These are phyloP conservation scores for Fusarium sp. DNA, from an alignment of 2,329 filamentous ascomycete species.

Conservation along the genomic window DNA sequence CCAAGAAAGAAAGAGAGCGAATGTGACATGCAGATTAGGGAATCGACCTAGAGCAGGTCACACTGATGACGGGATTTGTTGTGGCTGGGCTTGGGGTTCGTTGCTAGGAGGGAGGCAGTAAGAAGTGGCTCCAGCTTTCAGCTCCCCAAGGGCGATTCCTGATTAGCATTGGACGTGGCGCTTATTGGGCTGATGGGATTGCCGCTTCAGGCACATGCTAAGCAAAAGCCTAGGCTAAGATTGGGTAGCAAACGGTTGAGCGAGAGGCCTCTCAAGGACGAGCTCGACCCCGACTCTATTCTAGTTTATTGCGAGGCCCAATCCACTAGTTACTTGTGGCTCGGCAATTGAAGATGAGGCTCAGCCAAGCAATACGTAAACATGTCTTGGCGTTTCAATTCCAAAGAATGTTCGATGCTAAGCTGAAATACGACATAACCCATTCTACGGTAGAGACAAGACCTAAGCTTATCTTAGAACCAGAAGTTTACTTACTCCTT, in stretches of 20 bases:
- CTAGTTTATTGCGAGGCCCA: conserved; percentile 3
- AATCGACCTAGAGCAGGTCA: conserved; percentile 26
- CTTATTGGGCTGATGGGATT: conserved; percentile 6
- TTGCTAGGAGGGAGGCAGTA: neutral
- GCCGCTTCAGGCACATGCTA: conserved; percentile 19
- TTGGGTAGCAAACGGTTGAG: conserved; percentile 8
- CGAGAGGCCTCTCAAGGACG: conserved; percentile 27
- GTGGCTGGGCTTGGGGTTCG: conserved; percentile 31
- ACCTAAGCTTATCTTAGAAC: neutral
- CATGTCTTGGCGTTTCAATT: conserved; percentile 2
- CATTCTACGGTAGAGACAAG: neutral
- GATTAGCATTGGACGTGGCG: conserved; percentile 4
- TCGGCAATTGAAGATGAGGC: conserved; percentile 12
- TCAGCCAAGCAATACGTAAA: conserved; percentile 7
- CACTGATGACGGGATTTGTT: conserved; percentile 41
- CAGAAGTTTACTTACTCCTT: neutral
- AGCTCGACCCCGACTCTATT: neutral
- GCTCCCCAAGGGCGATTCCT: neutral
- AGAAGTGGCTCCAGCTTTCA: conserved; percentile 4
- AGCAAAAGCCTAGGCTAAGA: neutral
- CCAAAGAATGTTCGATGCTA: neutral
- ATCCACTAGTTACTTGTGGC: conserved; percentile 20
- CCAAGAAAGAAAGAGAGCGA: conserved; percentile 10
- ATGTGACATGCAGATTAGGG: conserved; percentile 15
- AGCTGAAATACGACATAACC: neutral